These are phyloP conservation scores for Musa schizocarpa DNA, from an alignment of 176 grass and related monocot genomes.

Conservation along the genomic window DNA sequence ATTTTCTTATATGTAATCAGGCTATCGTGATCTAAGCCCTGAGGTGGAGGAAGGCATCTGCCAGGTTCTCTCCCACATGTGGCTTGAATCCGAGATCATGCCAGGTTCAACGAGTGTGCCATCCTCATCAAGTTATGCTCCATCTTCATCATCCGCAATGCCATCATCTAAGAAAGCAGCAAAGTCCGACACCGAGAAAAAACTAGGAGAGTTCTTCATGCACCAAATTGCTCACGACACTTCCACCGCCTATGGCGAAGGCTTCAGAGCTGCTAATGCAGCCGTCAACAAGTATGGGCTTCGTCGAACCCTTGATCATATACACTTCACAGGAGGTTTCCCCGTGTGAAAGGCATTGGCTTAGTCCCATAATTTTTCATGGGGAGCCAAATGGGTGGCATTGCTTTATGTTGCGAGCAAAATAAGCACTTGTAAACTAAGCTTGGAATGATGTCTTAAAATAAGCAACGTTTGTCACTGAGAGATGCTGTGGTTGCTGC, in stretches of 20 bases:
- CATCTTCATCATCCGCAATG: constrained; percentile 32
- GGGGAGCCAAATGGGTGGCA: too few species aligned
- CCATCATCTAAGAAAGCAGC: constrained; percentile 70
- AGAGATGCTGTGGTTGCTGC: too few species aligned
- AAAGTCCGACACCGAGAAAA: constrained; percentile 78
- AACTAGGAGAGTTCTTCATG: constrained; percentile 92
- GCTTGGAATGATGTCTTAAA: too few species aligned
- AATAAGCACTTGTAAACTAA: too few species aligned
- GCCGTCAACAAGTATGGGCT: constrained; percentile 72
- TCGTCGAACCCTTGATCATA: constrained; percentile 60
- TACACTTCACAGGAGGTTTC: constrained; percentile 45
- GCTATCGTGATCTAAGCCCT: constrained; percentile 53
- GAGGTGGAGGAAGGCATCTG: constrained; percentile 93
- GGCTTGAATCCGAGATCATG: constrained; percentile 82
- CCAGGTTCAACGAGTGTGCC: constrained; percentile 29
- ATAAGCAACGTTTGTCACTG: too few species aligned
- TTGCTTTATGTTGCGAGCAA: too few species aligned
- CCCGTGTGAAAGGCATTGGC: constrained; percentile 25
- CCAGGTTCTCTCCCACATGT: constrained; percentile 82
- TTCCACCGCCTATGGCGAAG: constrained; percentile 67
- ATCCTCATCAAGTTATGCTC: constrained; percentile 38
- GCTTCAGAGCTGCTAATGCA: constrained; percentile 72
- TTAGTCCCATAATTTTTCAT: too few species aligned
- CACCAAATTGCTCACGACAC: constrained; percentile 89
- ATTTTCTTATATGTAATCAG: constrained; percentile 9